These are phyloP conservation scores for Gossypium laxum DNA, from an alignment of 441 rosid species.

Conservation along the genomic window DNA sequence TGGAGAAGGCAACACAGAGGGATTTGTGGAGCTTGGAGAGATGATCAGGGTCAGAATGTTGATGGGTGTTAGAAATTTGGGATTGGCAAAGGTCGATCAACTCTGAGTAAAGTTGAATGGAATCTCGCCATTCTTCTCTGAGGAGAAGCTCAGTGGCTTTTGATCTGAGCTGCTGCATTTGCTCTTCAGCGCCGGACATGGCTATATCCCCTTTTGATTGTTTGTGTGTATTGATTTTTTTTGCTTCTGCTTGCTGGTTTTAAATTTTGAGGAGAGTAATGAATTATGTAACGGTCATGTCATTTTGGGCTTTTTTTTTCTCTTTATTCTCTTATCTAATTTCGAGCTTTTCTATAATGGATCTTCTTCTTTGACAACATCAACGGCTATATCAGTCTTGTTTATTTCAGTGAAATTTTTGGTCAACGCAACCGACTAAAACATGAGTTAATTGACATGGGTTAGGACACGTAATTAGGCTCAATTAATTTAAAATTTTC, in stretches of 20 bases:
- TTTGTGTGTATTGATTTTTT: not conserved
- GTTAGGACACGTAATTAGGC: too few species aligned
- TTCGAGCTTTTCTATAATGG: not conserved
- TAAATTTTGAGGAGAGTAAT: not conserved
- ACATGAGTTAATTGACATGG: not conserved
- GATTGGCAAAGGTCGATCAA: constrained; percentile 46
- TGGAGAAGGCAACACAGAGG: constrained; percentile 59
- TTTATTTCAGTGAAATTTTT: not conserved
- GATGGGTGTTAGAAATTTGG: constrained; percentile 29
- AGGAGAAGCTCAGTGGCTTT: constrained; percentile 69
- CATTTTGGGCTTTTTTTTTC: not conserved
- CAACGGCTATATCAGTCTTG: constrained; percentile 27
- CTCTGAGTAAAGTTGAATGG: constrained; percentile 45
- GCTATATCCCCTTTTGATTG: not conserved
- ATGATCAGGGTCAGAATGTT: constrained; percentile 19
- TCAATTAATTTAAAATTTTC: too few species aligned
- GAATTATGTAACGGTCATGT: constrained; percentile 5
- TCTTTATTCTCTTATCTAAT: not conserved
- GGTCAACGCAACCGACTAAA: not conserved
- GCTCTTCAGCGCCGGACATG: constrained; percentile 24
- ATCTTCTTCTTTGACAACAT: constrained; percentile 15
- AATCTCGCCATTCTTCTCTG: constrained; percentile 70
- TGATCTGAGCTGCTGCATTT: constrained; percentile 53
- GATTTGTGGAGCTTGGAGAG: constrained; percentile 38
- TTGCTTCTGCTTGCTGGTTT: not conserved